Evolutionary conservation across 2,329 filamentous ascomycete species (phyloP), one percentile per base, ranked within the genome.

Genomic region (Xylariaceae sp.): DNA sequence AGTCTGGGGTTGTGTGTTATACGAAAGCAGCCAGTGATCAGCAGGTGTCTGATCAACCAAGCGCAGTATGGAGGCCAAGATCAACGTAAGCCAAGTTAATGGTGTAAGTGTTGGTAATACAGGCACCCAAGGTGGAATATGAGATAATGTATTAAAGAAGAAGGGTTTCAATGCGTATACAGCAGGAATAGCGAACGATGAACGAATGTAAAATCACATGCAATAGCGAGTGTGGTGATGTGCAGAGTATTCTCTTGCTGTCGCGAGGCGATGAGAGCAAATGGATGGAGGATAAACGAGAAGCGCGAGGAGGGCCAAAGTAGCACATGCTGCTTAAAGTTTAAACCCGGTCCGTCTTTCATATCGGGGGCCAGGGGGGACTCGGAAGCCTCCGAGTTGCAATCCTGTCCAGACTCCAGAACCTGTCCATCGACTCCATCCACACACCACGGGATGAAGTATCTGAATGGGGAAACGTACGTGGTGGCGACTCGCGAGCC

Each of bases 121-220:
- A 56, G 45, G 44, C 27, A 39, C 41, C 39, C 39, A 46, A 15
- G 47, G 36, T 49, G 39, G 11, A 40, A 43, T 44, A 48, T 12
- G 45, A 51, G 45, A 42, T n/a, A 47, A 38, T 18, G 5, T 32
- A 12, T 17, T 19, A 39, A 42, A 17, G 15, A 51, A 51, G 42
- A 38, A 5, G 4, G 39, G 15, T 17, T 40, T 27, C 22, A 27
- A 27, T 27, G 22, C 4, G 22, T 27, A 27, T 27, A 40, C 39
- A 40, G 18, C 48, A 15, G 45, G 47, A 42, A 40, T 47, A 44
- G 39, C 18, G 31, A 53, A 44, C 31, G 18, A 50, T 51, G 33
- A 58, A 55, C 19, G 53, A 59, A 42, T 18, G 55, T 55, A 47
- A n/a, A 49, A 53, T 57, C 56, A 56, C 52, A 42, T 19, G 11